A percentile compares a stretch with the other conserved stretches of the same genome.
phyloP scores from a whole-genome alignment of 1,284 basidiomycete genomes.

The Abortiporus biennis region DNA sequence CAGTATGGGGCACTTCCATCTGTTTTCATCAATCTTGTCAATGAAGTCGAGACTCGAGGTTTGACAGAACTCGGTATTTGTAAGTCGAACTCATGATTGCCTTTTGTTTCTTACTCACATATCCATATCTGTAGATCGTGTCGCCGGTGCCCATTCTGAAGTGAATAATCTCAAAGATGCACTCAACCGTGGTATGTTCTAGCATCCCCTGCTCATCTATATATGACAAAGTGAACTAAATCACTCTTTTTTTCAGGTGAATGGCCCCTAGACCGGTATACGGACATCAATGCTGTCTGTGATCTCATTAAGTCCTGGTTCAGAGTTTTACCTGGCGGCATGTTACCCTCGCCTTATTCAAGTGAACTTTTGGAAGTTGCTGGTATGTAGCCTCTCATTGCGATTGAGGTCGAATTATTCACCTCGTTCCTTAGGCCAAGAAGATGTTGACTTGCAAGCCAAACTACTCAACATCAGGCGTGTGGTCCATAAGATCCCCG shows the following conservation, averaged over 20 bases:
- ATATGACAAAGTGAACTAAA: not conserved
- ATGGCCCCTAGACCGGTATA: slow-evolving; percentile 47
- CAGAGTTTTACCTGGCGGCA: slow-evolving; percentile 69
- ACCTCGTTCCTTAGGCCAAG: slow-evolving; percentile 11
- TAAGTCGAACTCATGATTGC: slow-evolving; percentile 23
- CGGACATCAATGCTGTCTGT: slow-evolving; percentile 76
- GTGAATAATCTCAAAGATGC: slow-evolving; percentile 65
- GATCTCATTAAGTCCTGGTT: slow-evolving; percentile 83
- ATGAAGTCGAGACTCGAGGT: slow-evolving; percentile 68
- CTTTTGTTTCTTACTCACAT: slow-evolving; percentile 1
- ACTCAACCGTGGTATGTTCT: slow-evolving; percentile 56
- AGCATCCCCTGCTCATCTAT: not conserved
- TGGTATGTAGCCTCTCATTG: slow-evolving; percentile 6
- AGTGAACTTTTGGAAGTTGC: slow-evolving; percentile 62
- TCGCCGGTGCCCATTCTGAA: slow-evolving; percentile 71
- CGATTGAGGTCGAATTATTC: too few relatives aligned
- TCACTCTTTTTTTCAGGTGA: slow-evolving; percentile 34
- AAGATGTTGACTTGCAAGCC: slow-evolving; percentile 41
- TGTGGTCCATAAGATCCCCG: slow-evolving; percentile 64
- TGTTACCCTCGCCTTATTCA: slow-evolving; percentile 69
- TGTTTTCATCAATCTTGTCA: slow-evolving; percentile 58
- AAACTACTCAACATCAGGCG: slow-evolving; percentile 57
- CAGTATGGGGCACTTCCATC: slow-evolving; percentile 54
- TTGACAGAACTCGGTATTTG: slow-evolving; percentile 79
- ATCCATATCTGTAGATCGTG: slow-evolving; percentile 58